Evolutionary conservation across 2,329 filamentous ascomycete genomes (phyloP), one percentile per base, ranked within the genome.

Genomic region (Penicillium sp.): DNA sequence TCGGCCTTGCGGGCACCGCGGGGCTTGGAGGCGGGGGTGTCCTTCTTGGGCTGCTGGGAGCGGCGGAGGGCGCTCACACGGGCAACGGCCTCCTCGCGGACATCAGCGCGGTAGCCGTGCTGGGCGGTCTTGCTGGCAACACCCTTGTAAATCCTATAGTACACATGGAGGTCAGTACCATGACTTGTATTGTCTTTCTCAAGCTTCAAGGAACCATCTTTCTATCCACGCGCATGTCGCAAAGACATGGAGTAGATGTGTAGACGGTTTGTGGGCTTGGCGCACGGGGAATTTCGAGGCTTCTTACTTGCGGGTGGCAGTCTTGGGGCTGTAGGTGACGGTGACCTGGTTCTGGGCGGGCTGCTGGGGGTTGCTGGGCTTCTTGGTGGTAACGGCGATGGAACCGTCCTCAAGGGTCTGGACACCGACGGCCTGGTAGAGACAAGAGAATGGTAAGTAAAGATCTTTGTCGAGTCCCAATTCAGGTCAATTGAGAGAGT

Each of bases 301-400:
- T 15, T 28, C 89, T 86, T 82, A 93, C 91, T 93, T 95, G 84
- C 91, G 89, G 78, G 85, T 88, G 72, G 89, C 86, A 82, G 91
- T 91, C 81, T 86, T 86, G 77, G 87, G 84, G 77, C 86, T 85
- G 85, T 90, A 91, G 79, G 85, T 87, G 74, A 87, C 86, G 79
- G 85, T 86, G 80, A 86, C 84, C 77, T 85, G 78, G 77, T 83
- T 81, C 78, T 87, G 82, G 68, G 87, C 88, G 78, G 95, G 94
- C 84, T 91, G 87, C 85, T 91, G 87, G 75, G 81, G 76, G 77
- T 86, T 85, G 73, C 85, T 84, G 78, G 85, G 77, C 85, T 93
- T 95, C 91, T 98, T 98, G 86, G 88, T 91, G 81, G 88, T 85
- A 77, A 97, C 83, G 76, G 86, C 84, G 73, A 98, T 85, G 76